Evolutionary conservation across 176 grass and related monocot species (phyloP).

Genomic region (Typha latifolia): DNA sequence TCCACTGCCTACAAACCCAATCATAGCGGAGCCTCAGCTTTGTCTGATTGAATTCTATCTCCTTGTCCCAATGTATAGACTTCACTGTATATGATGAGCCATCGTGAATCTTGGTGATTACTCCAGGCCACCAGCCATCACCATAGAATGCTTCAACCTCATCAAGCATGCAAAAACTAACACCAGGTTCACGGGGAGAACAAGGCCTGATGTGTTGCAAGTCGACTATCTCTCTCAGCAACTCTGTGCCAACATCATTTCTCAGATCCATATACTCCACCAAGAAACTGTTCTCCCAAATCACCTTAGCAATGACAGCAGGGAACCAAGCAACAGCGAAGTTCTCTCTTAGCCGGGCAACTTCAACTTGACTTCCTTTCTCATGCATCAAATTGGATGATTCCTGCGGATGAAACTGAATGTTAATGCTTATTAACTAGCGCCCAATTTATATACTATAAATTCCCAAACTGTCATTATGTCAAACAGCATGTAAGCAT

Average conservation of each 20-base stretch:
- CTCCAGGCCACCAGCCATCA: conserved; percentile 49
- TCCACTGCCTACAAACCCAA: conserved; percentile 42
- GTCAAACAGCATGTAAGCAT: background rate
- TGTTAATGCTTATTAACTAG: conserved; percentile 7
- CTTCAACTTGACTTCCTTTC: conserved; percentile 35
- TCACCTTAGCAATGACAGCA: conserved; percentile 33
- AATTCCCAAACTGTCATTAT: background rate
- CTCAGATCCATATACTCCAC: conserved; percentile 37
- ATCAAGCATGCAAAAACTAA: conserved; percentile 42
- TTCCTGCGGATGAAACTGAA: conserved; percentile 22
- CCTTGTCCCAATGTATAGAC: conserved; percentile 26
- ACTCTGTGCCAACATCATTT: conserved; percentile 6
- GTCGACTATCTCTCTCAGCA: conserved; percentile 40
- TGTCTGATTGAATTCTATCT: conserved; percentile 39
- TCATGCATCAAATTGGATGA: conserved; percentile 24
- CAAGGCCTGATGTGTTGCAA: conserved; percentile 50
- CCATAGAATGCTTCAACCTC: conserved; percentile 51
- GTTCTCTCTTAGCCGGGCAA: conserved; percentile 34
- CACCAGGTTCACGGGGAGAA: conserved; percentile 17
- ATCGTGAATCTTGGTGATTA: conserved; percentile 33
- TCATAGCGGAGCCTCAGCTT: conserved; percentile 48
- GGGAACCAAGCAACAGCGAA: conserved; percentile 43
- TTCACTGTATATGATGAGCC: conserved; percentile 32
- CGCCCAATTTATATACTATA: too few species aligned
- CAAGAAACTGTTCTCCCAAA: conserved; percentile 64